phyloP scores from a whole-genome alignment of 1,284 basidiomycete genomes.

The Naganishia sp. region DNA sequence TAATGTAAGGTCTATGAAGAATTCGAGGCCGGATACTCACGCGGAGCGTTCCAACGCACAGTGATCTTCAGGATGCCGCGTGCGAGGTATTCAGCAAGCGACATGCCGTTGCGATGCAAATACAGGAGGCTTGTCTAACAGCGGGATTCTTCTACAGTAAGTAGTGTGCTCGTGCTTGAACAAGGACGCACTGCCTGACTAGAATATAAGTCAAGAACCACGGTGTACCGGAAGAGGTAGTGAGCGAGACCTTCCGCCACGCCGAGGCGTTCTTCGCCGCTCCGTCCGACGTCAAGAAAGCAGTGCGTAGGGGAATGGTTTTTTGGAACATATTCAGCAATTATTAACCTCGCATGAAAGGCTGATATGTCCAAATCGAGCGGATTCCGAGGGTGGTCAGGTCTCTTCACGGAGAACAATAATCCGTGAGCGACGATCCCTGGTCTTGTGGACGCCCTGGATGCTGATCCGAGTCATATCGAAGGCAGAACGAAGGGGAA shows the following conservation, averaged over 20 bases:
- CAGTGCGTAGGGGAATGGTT: constrained; percentile 50
- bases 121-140: constrained; percentile 69
- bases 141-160: constrained; percentile 78
- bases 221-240: constrained; percentile 60
- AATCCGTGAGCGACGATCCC: constrained; percentile 31
- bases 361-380: constrained; percentile 69
- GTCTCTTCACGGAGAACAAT: constrained; percentile 47
- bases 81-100: constrained; percentile 55
- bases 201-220: constrained; percentile 66
- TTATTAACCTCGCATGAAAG: constrained; percentile 49
- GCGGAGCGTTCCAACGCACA: constrained; percentile 41
- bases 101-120: constrained; percentile 59
- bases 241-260: constrained; percentile 57
- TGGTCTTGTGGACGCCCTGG: neutral
- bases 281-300: constrained; percentile 62
- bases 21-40: neutral
- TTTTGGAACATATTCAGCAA: neutral
- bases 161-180: constrained; percentile 35
- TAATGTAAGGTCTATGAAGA: constrained; percentile 35
- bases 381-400: constrained; percentile 70
- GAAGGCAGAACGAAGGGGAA: constrained; percentile 64
- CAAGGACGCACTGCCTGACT: constrained; percentile 4
- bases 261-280: constrained; percentile 68
- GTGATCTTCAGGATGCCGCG: constrained; percentile 61
- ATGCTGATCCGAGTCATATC: neutral